A percentile compares a stretch with the other conserved stretches of the same genome.
These are phyloP conservation scores for Collybiopsis confluens DNA, from an alignment of 768 basidiomycete genomes.

Conservation along the genomic window DNA sequence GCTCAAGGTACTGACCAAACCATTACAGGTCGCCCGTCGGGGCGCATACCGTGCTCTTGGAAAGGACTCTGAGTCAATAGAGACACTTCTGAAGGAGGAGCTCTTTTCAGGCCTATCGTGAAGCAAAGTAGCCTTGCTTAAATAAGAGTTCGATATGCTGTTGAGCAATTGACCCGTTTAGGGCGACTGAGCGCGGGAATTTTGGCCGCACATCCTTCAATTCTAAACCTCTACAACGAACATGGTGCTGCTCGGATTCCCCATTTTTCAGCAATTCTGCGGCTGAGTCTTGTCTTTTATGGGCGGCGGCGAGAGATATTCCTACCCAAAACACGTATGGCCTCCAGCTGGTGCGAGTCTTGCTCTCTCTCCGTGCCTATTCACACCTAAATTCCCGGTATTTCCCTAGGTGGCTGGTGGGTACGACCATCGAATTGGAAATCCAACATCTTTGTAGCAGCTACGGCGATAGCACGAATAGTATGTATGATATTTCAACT, in stretches of 20 bases:
- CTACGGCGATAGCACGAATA: conserved; percentile 45
- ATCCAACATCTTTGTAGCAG: conserved; percentile 52
- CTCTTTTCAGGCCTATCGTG: conserved; percentile 4
- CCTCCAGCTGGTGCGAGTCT: conserved; percentile 54
- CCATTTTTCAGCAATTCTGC: too few relatives aligned
- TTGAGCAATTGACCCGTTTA: too few relatives aligned
- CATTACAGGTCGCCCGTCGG: conserved; percentile 37
- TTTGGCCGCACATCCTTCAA: too few relatives aligned
- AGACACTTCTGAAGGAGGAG: conserved; percentile 23
- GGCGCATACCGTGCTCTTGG: conserved; percentile 43
- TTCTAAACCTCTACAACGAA: neutral
- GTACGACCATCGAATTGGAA: conserved; percentile 66
- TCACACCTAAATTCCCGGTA: neutral
- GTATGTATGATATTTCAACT: conserved; percentile 51
- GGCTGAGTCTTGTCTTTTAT: conserved; percentile 13
- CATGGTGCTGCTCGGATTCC: too few relatives aligned
- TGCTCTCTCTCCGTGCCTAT: neutral
- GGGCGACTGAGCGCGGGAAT: too few relatives aligned
- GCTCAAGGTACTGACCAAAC: neutral
- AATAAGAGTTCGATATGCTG: too few relatives aligned
- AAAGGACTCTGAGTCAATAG: conserved; percentile 28
- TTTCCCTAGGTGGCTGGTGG: conserved; percentile 65
- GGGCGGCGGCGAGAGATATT: conserved; percentile 62
- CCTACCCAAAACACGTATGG: conserved; percentile 73
- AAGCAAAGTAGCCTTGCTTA: too few relatives aligned